Evolutionary conservation across 257 asterid species (phyloP).

Genomic region (Ajuga chamaepitys): DNA sequence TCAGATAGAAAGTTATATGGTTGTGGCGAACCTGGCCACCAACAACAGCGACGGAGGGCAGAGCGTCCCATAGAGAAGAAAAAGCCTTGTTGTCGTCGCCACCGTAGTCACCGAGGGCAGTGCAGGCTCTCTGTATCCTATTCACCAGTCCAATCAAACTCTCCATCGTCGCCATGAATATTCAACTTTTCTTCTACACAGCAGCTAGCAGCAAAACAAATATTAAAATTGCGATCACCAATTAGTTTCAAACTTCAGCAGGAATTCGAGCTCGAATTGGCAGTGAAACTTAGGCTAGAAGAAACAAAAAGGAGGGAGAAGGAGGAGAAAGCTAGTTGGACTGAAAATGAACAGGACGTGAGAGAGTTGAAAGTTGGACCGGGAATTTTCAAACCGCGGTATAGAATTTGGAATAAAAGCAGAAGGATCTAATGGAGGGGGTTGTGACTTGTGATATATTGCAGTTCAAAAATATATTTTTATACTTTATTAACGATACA

Average conservation of each 20-base stretch:
- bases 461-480: no score
- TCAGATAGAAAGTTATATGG: background rate
- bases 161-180: conserved; percentile 65
- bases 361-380: conserved; percentile 28
- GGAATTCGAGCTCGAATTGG: background rate
- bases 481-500: no score
- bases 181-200: conserved; percentile 7
- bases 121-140: conserved; percentile 86
- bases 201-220: conserved; percentile 1
- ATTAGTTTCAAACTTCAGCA: background rate
- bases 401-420: conserved; percentile 2
- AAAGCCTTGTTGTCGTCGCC: conserved; percentile 62
- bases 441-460: background rate
- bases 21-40: conserved; percentile 72
- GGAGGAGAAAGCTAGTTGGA: background rate
- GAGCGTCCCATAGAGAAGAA: conserved; percentile 89
- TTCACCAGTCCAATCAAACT: conserved; percentile 91
- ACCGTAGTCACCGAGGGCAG: conserved; percentile 87
- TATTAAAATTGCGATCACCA: background rate
- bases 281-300: conserved; percentile 14
- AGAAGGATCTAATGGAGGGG: background rate
- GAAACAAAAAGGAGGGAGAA: conserved; percentile 1
- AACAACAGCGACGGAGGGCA: conserved; percentile 92
- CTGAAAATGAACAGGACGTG: background rate
- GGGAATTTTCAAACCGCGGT: conserved; percentile 19